A percentile compares a stretch with the other conserved stretches of the same genome.
These are phyloP conservation scores for Pythium aphanidermatum DNA, from an alignment of 352 stramenopile genomes.

Conservation along the genomic window DNA sequence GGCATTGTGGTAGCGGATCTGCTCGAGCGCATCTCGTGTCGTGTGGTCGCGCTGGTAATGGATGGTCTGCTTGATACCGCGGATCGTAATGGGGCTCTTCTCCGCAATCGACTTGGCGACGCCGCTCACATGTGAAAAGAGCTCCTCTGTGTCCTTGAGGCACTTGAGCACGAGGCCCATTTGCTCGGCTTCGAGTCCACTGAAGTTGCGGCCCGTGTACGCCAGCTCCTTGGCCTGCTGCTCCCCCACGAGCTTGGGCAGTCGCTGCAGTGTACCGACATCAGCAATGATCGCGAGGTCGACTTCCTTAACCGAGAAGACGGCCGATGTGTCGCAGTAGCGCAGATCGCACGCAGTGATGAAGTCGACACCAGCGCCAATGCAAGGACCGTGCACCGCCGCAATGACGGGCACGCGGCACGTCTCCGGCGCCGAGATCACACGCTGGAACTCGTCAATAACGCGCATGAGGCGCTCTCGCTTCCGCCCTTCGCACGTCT, in stretches of 20 bases:
- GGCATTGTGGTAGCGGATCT: constrained; percentile 83
- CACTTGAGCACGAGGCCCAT: constrained; percentile 75
- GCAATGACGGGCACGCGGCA: constrained; percentile 85
- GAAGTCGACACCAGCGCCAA: constrained; percentile 84
- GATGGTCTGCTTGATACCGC: constrained; percentile 85
- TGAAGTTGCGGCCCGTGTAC: constrained; percentile 80
- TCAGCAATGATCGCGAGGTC: constrained; percentile 87
- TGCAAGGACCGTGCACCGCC: constrained; percentile 72
- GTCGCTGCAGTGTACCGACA: constrained; percentile 81
- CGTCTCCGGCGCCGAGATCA: constrained; percentile 78
- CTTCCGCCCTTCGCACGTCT: constrained; percentile 74
- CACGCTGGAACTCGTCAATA: constrained; percentile 77
- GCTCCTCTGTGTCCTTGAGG: constrained; percentile 48
- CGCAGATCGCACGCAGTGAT: constrained; percentile 84
- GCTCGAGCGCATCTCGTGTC: constrained; percentile 63
- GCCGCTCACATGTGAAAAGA: constrained; percentile 44
- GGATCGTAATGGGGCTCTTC: constrained; percentile 84
- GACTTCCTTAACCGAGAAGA: constrained; percentile 86
- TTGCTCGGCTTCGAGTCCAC: constrained; percentile 62
- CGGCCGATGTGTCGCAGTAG: constrained; percentile 73
- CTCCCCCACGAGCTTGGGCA: constrained; percentile 82
- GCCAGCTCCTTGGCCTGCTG: constrained; percentile 80
- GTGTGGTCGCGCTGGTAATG: constrained; percentile 85
- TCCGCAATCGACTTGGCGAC: constrained; percentile 62
- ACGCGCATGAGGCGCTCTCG: constrained; percentile 73